Percentiles rank a stretch among this genome's conserved stretches.
Conservation (phyloP, 306 rosid species). For the Fragaria iinumae region DNA sequence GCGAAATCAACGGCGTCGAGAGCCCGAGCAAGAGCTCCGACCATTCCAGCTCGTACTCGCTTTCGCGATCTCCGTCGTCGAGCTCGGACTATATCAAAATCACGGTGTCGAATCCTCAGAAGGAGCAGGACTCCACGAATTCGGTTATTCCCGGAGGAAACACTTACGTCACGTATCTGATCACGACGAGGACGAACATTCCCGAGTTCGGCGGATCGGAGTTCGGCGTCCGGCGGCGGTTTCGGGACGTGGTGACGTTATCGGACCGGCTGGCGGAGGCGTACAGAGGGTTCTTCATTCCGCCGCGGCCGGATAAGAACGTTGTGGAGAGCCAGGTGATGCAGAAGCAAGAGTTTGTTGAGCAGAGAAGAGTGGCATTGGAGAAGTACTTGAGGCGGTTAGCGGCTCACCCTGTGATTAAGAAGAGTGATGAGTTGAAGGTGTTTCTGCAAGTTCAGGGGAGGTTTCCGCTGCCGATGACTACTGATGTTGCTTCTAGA, state of each 20-base stretch:
- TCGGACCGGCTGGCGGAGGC: constrained; percentile 80
- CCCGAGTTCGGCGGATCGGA: constrained; percentile 69
- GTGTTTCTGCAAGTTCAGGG: constrained; percentile 73
- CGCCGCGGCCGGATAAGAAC: constrained; percentile 91
- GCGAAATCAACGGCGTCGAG: constrained; percentile 46
- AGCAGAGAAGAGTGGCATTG: constrained; percentile 82
- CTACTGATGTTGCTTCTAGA: constrained; percentile 73
- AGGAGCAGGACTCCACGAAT: constrained; percentile 67
- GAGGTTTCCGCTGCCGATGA: constrained; percentile 52
- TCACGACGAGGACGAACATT: constrained; percentile 67
- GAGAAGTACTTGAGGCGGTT: constrained; percentile 80
- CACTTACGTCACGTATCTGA: constrained; percentile 61
- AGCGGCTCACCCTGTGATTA: constrained; percentile 74
- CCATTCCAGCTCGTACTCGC: constrained; percentile 28
- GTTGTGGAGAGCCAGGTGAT: constrained; percentile 94
- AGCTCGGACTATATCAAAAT: constrained; percentile 54
- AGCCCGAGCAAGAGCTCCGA: constrained; percentile 54
- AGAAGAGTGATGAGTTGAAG: constrained; percentile 76
- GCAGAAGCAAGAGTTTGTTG: constrained; percentile 94
- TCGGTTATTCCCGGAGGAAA: constrained; percentile 78
- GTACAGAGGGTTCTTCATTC: constrained; percentile 75
- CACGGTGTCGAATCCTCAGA: constrained; percentile 79
- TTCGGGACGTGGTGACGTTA: constrained; percentile 78
- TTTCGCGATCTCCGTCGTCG: constrained; percentile 48
- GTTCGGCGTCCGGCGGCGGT: constrained; percentile 68